Percentiles rank a stretch among this genome's conserved stretches.
Evolutionary conservation across 768 basidiomycete species (phyloP).

Genomic region (Boletellus sp.): DNA sequence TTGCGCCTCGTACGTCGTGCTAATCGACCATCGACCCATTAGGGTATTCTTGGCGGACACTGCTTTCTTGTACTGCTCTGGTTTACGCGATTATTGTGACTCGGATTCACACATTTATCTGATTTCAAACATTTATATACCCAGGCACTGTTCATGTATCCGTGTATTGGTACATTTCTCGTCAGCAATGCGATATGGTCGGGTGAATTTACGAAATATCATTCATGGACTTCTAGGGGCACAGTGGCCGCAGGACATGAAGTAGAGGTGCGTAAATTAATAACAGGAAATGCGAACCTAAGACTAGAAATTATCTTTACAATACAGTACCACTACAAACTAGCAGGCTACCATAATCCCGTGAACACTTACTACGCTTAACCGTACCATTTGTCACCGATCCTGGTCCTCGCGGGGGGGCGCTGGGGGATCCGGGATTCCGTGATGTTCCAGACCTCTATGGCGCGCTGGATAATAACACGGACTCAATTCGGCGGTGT

Average conservation of each 20-base stretch:
- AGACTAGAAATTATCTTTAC: slow-evolving; percentile 10
- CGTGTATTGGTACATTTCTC: background rate
- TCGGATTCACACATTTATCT: slow-evolving; percentile 1
- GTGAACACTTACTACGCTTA: slow-evolving; percentile 20
- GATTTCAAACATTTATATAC: slow-evolving; percentile 6
- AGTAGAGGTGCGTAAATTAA: background rate
- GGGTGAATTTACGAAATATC: background rate
- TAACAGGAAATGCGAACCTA: background rate
- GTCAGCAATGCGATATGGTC: background rate
- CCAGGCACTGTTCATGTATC: background rate
- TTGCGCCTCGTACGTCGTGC: slow-evolving; percentile 60
- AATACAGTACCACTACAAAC: slow-evolving; percentile 16
- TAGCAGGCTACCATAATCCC: slow-evolving; percentile 2
- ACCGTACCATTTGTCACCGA: slow-evolving; percentile 74
- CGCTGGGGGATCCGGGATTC: slow-evolving; percentile 75
- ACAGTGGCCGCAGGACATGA: too few species aligned
- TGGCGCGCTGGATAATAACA: slow-evolving; percentile 61
- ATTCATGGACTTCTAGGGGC: background rate
- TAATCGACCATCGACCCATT: slow-evolving; percentile 25
- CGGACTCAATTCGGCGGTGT: background rate
- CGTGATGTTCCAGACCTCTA: slow-evolving; percentile 78
- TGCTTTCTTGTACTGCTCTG: background rate
- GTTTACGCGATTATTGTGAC: background rate
- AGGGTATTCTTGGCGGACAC: background rate
- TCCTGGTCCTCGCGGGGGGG: slow-evolving; percentile 48